These are phyloP conservation scores for Graphilbum ipis-grandicollis DNA, from an alignment of 2,329 filamentous ascomycete species.

Conservation along the genomic window DNA sequence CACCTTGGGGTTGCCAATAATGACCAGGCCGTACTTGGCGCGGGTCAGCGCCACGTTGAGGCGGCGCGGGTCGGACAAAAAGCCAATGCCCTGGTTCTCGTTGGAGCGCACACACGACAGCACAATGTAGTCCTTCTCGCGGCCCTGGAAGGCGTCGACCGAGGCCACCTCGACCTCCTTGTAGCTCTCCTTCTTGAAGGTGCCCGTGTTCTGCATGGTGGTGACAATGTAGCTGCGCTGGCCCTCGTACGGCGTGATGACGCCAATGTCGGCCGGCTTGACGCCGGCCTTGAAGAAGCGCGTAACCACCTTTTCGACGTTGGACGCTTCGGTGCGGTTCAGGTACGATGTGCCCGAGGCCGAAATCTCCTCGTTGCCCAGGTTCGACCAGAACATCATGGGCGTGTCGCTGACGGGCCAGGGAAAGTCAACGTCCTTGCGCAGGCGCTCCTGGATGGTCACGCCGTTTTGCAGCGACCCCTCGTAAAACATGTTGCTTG, in stretches of 20 bases:
- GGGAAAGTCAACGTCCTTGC: conserved; percentile 90
- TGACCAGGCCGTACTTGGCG: conserved; percentile 91
- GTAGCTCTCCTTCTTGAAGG: conserved; percentile 96
- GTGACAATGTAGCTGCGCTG: conserved; percentile 97
- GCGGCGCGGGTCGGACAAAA: conserved; percentile 92
- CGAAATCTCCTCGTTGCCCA: conserved; percentile 95
- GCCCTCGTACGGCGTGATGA: conserved; percentile 96
- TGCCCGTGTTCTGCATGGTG: conserved; percentile 97
- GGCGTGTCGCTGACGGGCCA: conserved; percentile 89
- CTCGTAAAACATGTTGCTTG: conserved; percentile 99
- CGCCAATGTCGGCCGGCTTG: conserved; percentile 83
- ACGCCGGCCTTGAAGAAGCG: conserved; percentile 98
- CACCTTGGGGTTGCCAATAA: conserved; percentile 94
- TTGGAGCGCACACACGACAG: conserved; percentile 96
- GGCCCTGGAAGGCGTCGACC: conserved; percentile 94
- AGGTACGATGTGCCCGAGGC: conserved; percentile 95
- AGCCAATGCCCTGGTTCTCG: conserved; percentile 96
- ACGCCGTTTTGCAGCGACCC: conserved; percentile 94
- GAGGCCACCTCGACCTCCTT: conserved; percentile 98
- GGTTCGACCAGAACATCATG: conserved; percentile 99
- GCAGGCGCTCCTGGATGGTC: conserved; percentile 71
- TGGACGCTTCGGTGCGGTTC: conserved; percentile 90
- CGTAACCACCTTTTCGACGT: conserved; percentile 96
- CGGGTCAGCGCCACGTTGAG: conserved; percentile 93
- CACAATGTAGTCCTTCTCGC: conserved; percentile 98